Evolutionary conservation across 352 stramenopile genomes (phyloP).

Genomic region (Phytopythium vexans): DNA sequence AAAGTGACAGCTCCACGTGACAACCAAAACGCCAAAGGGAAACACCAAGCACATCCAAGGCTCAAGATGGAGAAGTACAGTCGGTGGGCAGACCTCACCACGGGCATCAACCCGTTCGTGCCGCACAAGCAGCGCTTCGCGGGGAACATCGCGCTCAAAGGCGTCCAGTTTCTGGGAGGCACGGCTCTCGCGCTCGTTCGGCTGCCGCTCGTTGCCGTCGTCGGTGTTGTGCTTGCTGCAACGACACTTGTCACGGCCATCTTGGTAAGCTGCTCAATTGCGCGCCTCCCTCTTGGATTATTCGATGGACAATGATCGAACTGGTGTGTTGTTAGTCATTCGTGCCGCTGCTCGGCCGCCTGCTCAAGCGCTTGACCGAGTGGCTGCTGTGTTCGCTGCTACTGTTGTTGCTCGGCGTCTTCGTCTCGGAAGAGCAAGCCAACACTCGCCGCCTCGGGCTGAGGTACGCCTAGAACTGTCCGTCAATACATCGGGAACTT

Average conservation of each 20-base stretch:
- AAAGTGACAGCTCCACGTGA: no score
- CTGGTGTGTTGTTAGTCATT: constrained; percentile 16
- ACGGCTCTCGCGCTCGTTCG: constrained; percentile 47
- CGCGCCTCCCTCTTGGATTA: neutral
- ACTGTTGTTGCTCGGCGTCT: constrained; percentile 60
- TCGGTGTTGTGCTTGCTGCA: constrained; percentile 30
- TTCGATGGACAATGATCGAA: neutral
- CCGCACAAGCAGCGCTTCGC: constrained; percentile 61
- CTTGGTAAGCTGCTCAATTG: constrained; percentile 18
- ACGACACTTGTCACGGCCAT: constrained; percentile 53
- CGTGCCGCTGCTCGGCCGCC: constrained; percentile 60
- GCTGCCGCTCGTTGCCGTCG: constrained; percentile 45
- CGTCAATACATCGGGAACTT: neutral
- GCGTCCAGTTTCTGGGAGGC: constrained; percentile 41
- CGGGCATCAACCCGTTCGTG: constrained; percentile 86
- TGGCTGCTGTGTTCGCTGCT: constrained; percentile 72
- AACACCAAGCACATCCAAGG: neutral
- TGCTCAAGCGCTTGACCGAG: constrained; percentile 66
- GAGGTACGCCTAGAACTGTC: constrained; percentile 18
- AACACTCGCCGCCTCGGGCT: constrained; percentile 76
- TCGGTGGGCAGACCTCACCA: constrained; percentile 81
- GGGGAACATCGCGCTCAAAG: constrained; percentile 30
- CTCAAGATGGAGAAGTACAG: constrained; percentile 82
- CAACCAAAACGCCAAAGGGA: neutral
- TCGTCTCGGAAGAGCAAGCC: constrained; percentile 61